Evolutionary conservation across 305 asterid species (phyloP), one percentile per base, ranked within the genome.

Genomic region (Galium porrigens): DNA sequence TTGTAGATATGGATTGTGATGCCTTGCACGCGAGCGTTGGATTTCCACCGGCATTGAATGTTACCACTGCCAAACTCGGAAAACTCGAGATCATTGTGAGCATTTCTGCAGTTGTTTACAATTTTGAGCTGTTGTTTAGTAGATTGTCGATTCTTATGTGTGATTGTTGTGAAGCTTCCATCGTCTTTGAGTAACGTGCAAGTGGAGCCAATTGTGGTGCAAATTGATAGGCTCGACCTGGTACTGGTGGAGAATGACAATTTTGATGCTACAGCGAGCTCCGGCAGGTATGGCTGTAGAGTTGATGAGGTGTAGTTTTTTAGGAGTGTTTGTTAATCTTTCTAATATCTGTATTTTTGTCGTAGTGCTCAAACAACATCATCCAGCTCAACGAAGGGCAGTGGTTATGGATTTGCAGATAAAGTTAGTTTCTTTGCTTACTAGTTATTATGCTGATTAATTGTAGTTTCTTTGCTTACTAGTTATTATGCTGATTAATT

Each of bases 1-100:
- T 74, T 71, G 78, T 68, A 92, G 99, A 92, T 76, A 81, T 92
- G 63, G 82, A 89, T 70, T 97, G 97, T 61, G 99, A 92, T 61
- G 95, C 99, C 32, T 65, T 92, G 76, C 97, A 92, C 70, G 97
- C 97, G n/a, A 89, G 99, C 73, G 68, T 89, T n/a, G 99, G 99
- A 58, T 83, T 92, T 61, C 99, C 99, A 18, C 95, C 95, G 48
- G 97, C 97, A 64, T 68, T 92, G 71, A 84, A 84, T 78, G 99
- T 92, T 57, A 72, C 95, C 69, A 82, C 88, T 4, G 99, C 97
- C 25, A 92, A 77, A 84, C 90, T 92, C 49, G 92, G 96, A 60
- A 92, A 89, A 73, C 73, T 92, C 83, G 97, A 92, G 84, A 92
- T 92, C 73, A 79, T 89, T 72, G 99, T 94, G 63, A 80, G 95